Percentiles rank a stretch among this genome's conserved stretches.
Evolutionary conservation across 305 asterid genomes (phyloP).

Genomic region (Solanum hybrid): DNA sequence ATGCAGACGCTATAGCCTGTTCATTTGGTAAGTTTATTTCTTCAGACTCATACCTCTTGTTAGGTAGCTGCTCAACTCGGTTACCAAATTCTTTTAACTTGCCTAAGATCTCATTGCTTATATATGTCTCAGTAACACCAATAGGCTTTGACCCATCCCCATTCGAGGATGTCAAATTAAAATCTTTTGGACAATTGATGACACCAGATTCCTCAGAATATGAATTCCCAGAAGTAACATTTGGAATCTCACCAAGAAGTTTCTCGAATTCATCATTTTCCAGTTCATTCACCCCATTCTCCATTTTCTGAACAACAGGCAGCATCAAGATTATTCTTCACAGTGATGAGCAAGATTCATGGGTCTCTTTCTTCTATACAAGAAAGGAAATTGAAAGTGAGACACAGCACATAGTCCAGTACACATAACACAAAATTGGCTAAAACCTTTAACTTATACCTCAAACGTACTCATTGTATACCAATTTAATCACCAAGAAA

Average conservation of each 20-base stretch:
- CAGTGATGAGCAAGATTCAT: neutral
- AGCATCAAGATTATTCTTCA: neutral
- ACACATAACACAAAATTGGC: neutral
- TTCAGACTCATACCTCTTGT: neutral
- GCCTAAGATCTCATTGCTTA: neutral
- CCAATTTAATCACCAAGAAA: neutral
- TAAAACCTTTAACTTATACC: neutral
- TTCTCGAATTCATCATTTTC: constrained; percentile 3
- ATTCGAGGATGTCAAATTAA: neutral
- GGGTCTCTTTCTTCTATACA: neutral
- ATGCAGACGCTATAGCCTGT: constrained; percentile 4
- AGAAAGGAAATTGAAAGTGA: neutral
- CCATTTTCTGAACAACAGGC: neutral
- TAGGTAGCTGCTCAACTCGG: neutral
- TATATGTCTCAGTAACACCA: neutral
- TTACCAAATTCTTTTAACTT: neutral
- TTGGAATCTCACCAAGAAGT: constrained; percentile 3
- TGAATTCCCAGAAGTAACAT: constrained; percentile 1
- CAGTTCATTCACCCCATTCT: neutral
- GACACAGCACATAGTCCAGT: neutral
- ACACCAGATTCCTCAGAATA: neutral
- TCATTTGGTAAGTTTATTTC: neutral
- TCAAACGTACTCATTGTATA: neutral
- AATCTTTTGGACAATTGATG: neutral
- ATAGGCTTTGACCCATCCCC: neutral